Base-by-base conservation (phyloP, 225 moss, liverwort and hornwort genomes). In the Polytrichum commune region DNA sequence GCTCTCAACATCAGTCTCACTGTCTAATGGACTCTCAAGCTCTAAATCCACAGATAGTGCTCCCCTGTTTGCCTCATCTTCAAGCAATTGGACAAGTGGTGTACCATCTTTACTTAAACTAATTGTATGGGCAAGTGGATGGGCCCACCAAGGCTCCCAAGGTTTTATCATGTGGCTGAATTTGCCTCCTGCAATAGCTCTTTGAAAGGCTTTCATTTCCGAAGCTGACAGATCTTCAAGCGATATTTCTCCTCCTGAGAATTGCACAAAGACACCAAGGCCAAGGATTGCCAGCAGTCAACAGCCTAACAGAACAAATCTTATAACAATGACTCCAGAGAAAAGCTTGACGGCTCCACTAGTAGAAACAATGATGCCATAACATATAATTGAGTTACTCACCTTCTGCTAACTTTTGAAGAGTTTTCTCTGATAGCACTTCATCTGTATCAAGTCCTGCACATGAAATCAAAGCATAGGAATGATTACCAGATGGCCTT, bases 131-230 rank as follows among this genome's bases (percentile, higher is more conserved):
- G 92, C 91, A 55, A 80, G 82, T 23, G 95, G 90, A 76, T 93
- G 88, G 58, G 82, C 75, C 97, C 97, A 98, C 97, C 97, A 98
- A 32, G 97, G 97, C 69, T 86, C 90, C 97, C 97, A 98, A 18
- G 95, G 95, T 71, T 88, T 80, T 75, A 98, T 90, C 62, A 92
- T 64, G 65, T 87, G 95, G 76, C 87, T 95, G 58, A 92, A 82
- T 76, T 86, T 81, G 68, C 97, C 97, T 10, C 90, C 85, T 72
- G 90, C 91, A 18, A 91, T 78, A 69, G 91, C 91, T 75, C 91
- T 86, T 72, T 91, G 78, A 70, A 98, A 98, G 18, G 78, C 78
- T 35, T 81, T 95, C 73, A 83, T 91, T 70, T 95, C 97, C 62
- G 85, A 68, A 16, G 74, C 71, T 73, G 91, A 77, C 22, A 98